Base-by-base conservation (phyloP, 495 filamentous ascomycete species). In the Neurospora pannonica region DNA sequence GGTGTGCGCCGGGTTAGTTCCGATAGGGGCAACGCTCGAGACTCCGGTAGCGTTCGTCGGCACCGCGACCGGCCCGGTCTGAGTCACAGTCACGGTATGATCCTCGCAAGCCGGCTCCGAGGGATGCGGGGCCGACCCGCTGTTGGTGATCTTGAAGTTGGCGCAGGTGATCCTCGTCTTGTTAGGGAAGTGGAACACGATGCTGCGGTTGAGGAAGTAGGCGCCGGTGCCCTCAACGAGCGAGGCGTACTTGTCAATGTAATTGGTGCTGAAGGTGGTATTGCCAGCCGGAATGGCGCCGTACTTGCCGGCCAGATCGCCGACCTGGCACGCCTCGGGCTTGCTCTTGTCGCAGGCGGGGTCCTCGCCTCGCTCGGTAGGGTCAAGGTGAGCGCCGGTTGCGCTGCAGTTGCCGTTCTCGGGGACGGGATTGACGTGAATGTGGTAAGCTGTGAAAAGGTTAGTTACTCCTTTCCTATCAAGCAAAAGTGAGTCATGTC, bases 271-370 rank as follows among this genome's bases (percentile, higher is more conserved):
- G 81, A 83, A 90, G 0, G 77, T 72, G 72, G 79, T 80, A 37
- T 81, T 77, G 60, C 85, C 85, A 3, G 46, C 54, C 0, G 77
- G 74, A 79, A 95, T 90, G 60, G 85, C 86, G 71, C 91, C 92
- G 78, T 94, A 87, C 86, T 97, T 97, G 78, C 94, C 94, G 76
- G 88, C 87, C 71, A 97, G 83, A 82, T 97, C 94, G 74, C 94
- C 94, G 36, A 93, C 89, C 81, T 97, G 89, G 85, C 94, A 97
- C 0, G 90, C 92, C 75, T 88, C 78, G 9, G 92, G 92, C 37
- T 83, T 78, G 11, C 79, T 80, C 10, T 83, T 54, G 82, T 95
- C 85, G 83, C 94, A 97, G 9, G 87, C 75, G 46, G 90, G 85
- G 19, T 79, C 79, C 80, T 94, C 89, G 72, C 89, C 90, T 73